Evolutionary conservation across 1,284 basidiomycete species (phyloP), one percentile per base, ranked within the genome.

Genomic region (Termitomyces sp.): DNA sequence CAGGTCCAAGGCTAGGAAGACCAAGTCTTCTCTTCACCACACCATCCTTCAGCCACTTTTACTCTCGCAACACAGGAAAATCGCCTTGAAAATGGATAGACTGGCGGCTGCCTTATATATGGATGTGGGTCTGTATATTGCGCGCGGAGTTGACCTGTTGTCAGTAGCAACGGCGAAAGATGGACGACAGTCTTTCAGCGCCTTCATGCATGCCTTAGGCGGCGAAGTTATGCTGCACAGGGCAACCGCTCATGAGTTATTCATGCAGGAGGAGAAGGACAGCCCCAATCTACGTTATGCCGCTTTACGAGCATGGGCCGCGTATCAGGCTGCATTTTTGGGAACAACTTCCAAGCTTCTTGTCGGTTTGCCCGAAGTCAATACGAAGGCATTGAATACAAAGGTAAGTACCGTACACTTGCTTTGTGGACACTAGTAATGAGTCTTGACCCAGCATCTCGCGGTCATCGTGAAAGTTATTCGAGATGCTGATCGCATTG

Each of bases 271-370:
- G 28, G 58, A 67, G 48, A 54, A 54, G 8, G 45, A 53, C 8
- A 59, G 54, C 24, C 36, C 53, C 1, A 47, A 60, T 10, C 30
- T 57, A 1, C 40, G 50, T 2, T 50, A 63, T 26, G 66, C 69
- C n/a, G 75, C 72, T 0, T 57, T 71, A 15, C 71, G 72, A 50
- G 77, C 81, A 3, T 82, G 79, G 79, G 68, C 68, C 2, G 71
- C 76, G 1, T 72, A 64, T 55, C 62, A 64, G 28, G 69, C 70
- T 5, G 67, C 65, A 0, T 65, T 59, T 3, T 17, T 70, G 5
- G 38, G 56, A 10, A 36, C 49, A 8, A 61, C 62, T 36, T 41
- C 40, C 15, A 8, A 24, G 24, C 46, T 39, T 31, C 44, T 63
- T 3, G 42, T 54, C 8, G 45, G 39, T n/a, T 33, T 54, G 15